Evolutionary conservation across 768 basidiomycete genomes (phyloP).

Genomic region (Tremella fuciformis): DNA sequence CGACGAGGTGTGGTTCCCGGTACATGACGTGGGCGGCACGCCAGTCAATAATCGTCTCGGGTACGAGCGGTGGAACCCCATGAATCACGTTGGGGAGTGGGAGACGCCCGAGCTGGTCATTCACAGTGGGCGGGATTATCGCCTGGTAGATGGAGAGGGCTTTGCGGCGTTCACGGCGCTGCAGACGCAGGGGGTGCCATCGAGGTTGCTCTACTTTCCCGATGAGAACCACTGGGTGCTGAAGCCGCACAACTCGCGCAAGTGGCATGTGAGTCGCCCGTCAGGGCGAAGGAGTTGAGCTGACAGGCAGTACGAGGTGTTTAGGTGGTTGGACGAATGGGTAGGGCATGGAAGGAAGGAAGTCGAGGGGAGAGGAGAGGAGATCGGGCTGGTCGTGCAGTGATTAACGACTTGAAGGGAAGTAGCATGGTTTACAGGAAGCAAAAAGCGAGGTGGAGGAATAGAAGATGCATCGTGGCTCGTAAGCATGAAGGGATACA

Average conservation of each 20-base stretch:
- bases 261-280: constrained; percentile 63
- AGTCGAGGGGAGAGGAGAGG: too few species aligned
- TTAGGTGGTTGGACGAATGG: constrained; percentile 73
- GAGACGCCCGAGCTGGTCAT: constrained; percentile 78
- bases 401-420: too few species aligned
- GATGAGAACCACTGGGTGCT: constrained; percentile 60
- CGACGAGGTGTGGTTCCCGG: constrained; percentile 56
- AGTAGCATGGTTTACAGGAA: too few species aligned
- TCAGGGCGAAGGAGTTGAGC: background rate
- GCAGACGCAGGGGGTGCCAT: constrained; percentile 39
- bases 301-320: constrained; percentile 65
- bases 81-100: constrained; percentile 79
- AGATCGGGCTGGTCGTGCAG: too few species aligned
- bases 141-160: constrained; percentile 78
- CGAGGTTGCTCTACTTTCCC: constrained; percentile 40
- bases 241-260: constrained; percentile 57
- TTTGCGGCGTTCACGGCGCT: constrained; percentile 58
- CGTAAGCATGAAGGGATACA: too few species aligned
- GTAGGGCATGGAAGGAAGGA: constrained; percentile 25
- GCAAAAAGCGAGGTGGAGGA: too few species aligned
- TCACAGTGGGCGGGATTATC: constrained; percentile 83
- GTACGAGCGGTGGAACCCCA: constrained; percentile 63
- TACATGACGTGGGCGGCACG: constrained; percentile 14
- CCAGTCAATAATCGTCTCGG: background rate
- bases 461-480: too few species aligned